A percentile compares a stretch with the other conserved stretches of the same genome.
These are phyloP conservation scores for Rhizopogon vinicolor DNA, from an alignment of 768 basidiomycete species.

Conservation along the genomic window DNA sequence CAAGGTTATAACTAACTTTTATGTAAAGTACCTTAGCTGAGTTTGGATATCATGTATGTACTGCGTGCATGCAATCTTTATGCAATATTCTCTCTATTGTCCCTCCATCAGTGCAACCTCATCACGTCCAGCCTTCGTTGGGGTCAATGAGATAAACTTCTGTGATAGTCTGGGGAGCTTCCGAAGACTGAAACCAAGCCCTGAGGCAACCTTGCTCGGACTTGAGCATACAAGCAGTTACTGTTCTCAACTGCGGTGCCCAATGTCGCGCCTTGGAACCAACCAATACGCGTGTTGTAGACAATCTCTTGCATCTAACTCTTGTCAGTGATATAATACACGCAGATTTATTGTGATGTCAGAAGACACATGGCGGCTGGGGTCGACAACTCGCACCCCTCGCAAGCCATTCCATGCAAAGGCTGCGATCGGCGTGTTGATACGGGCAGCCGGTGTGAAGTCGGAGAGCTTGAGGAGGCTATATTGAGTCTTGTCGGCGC, in stretches of 20 bases:
- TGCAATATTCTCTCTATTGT: no score
- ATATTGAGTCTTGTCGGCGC: not conserved
- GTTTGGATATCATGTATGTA: no score
- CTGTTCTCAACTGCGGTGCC: not conserved
- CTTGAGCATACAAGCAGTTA: not conserved
- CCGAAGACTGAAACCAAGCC: not conserved
- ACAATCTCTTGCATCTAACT: not conserved
- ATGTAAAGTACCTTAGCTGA: no score
- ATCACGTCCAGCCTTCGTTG: not conserved
- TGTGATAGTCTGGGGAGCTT: not conserved
- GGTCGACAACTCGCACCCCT: not conserved
- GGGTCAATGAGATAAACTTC: not conserved
- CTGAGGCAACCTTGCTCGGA: not conserved
- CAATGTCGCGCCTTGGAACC: not conserved
- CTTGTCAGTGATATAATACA: not conserved
- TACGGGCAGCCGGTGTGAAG: not conserved
- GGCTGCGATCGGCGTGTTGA: not conserved
- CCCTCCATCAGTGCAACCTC: not conserved
- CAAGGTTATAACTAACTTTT: no score
- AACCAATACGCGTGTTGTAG: not conserved
- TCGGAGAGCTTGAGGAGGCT: not conserved
- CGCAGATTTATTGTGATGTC: not conserved
- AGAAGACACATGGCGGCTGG: not conserved
- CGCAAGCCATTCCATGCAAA: not conserved
- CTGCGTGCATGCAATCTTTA: no score